phyloP scores from a whole-genome alignment of 306 rosid genomes.

The apple (Malus domestica) region DNA sequence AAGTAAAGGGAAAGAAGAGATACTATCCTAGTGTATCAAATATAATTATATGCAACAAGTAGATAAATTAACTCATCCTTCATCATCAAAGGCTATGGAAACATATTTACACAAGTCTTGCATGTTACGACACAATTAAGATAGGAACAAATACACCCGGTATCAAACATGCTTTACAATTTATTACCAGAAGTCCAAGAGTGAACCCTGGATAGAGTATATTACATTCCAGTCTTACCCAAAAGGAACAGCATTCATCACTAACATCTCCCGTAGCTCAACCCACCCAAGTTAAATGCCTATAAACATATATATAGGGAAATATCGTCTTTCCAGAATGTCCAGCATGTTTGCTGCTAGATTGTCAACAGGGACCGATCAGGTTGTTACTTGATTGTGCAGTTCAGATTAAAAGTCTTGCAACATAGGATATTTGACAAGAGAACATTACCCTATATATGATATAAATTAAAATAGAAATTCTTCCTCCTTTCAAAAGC shows the following conservation, averaged over 20 bases:
- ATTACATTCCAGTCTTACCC: neutral
- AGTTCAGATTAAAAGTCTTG: neutral
- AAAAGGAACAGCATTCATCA: neutral
- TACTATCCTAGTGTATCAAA: neutral
- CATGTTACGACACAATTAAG: neutral
- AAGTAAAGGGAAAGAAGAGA: neutral
- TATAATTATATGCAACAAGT: neutral
- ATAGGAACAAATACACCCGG: neutral
- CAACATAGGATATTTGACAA: neutral
- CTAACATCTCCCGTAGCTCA: neutral
- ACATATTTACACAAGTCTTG: neutral
- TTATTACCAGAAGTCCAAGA: neutral
- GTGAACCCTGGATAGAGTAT: neutral
- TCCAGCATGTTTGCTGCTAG: neutral
- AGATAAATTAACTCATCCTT: neutral
- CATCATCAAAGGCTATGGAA: neutral
- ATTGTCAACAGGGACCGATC: neutral
- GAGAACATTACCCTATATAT: neutral
- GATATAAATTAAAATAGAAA: neutral
- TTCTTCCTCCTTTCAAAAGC: neutral
- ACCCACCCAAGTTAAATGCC: neutral
- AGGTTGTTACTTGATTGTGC: neutral
- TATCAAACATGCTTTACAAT: neutral
- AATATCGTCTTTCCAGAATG: neutral
- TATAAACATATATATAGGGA: neutral